phyloP scores from a whole-genome alignment of 208 protist genomes.

The Leishmania tarentolae region DNA sequence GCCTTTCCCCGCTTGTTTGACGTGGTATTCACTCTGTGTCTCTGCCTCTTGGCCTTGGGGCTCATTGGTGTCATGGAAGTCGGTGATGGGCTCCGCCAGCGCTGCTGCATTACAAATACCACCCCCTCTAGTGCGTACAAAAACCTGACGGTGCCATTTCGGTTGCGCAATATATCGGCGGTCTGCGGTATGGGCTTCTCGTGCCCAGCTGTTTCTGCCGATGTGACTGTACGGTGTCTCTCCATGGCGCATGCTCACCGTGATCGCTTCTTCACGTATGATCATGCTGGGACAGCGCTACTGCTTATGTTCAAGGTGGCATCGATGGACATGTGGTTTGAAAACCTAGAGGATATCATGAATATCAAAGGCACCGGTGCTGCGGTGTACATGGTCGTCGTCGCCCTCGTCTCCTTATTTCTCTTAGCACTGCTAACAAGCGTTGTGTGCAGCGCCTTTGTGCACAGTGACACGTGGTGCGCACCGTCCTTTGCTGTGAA shows the following conservation, averaged over 20 bases:
- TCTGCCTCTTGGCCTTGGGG: constrained; percentile 39
- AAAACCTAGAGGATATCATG: constrained; percentile 52
- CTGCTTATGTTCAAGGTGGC: constrained; percentile 40
- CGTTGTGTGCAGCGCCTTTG: constrained; percentile 26
- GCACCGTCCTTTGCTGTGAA: background rate
- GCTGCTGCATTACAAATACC: constrained; percentile 38
- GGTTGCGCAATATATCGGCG: constrained; percentile 19
- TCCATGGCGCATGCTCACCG: background rate
- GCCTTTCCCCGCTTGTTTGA: constrained; percentile 36
- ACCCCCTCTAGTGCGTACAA: background rate
- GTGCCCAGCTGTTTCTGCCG: constrained; percentile 8
- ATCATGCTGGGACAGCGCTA: constrained; percentile 43
- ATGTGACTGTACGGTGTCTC: constrained; percentile 27
- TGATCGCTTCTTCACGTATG: constrained; percentile 29
- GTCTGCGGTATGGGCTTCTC: constrained; percentile 17
- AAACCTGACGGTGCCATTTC: constrained; percentile 16
- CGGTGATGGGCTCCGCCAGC: constrained; percentile 22
- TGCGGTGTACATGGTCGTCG: constrained; percentile 37
- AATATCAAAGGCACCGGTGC: constrained; percentile 34
- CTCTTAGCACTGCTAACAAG: constrained; percentile 6
- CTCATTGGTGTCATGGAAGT: constrained; percentile 41
- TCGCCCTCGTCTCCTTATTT: constrained; percentile 28
- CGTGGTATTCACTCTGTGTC: constrained; percentile 25
- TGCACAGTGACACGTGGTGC: constrained; percentile 11
- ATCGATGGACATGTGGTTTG: constrained; percentile 53